A percentile compares a stretch with the other conserved stretches of the same genome.
Evolutionary conservation across 2,329 filamentous ascomycete species (phyloP).

Genomic region (Metarhizium rileyi): DNA sequence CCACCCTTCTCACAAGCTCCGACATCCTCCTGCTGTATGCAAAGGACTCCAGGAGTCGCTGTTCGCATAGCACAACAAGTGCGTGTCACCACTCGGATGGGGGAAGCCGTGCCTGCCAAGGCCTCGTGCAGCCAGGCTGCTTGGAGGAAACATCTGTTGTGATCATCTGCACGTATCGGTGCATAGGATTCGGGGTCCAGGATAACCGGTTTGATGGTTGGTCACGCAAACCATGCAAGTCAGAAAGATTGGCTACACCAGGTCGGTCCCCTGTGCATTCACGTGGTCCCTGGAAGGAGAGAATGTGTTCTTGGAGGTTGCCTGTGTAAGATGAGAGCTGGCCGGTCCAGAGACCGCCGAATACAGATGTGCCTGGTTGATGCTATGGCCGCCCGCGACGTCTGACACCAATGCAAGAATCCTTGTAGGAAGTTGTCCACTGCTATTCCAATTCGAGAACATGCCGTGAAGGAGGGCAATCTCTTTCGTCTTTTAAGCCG

Average conservation of each 20-base stretch:
- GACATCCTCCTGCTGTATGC: constrained; percentile 62
- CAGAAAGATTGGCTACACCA: constrained; percentile 54
- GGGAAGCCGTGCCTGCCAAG: constrained; percentile 59
- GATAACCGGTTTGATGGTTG: constrained; percentile 52
- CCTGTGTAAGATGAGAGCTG: constrained; percentile 67
- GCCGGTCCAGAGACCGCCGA: constrained; percentile 72
- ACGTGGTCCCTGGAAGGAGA: constrained; percentile 41
- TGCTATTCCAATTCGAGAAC: constrained; percentile 70
- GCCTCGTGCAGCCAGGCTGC: constrained; percentile 73
- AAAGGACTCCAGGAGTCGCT: constrained; percentile 59
- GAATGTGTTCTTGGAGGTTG: constrained; percentile 45
- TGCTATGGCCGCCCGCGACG: constrained; percentile 62
- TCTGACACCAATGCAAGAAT: constrained; percentile 62
- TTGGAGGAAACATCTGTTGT: constrained; percentile 70
- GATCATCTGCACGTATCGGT: constrained; percentile 55
- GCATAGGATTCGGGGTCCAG: constrained; percentile 50
- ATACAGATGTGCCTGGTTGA: constrained; percentile 48
- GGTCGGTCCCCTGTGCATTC: constrained; percentile 49
- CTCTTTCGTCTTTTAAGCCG: constrained; percentile 58
- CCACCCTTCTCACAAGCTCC: constrained; percentile 70
- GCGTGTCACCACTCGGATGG: constrained; percentile 70
- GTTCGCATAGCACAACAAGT: constrained; percentile 61
- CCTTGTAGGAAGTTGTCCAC: constrained; percentile 53
- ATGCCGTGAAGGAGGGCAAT: constrained; percentile 69
- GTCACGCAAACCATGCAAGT: constrained; percentile 55